Base-by-base conservation (phyloP, 1,284 basidiomycete species). In the Mycocalia duriaeana region DNA sequence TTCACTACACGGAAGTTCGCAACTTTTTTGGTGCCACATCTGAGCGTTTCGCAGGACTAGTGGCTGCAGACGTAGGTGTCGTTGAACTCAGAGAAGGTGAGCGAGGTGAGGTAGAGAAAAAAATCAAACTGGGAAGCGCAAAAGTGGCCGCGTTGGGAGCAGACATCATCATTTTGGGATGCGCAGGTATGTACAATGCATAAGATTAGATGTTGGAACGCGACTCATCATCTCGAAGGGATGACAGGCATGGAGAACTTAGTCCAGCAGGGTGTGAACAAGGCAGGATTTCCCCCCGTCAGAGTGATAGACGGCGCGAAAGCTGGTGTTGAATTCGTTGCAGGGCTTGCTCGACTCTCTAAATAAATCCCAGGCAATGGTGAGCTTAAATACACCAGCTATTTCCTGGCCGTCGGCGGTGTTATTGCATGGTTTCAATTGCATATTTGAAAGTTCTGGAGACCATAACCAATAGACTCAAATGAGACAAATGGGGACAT, bases 191-290 rank as follows among this genome's bases (percentile, higher is more conserved):
- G 56, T 31, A 25, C n/a, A 20, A 22, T 34, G 9, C n/a, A n/a
- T n/a, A n/a, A n/a, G n/a, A n/a, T n/a, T n/a, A n/a, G n/a, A n/a
- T n/a, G n/a, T n/a, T n/a, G n/a, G n/a, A n/a, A n/a, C n/a, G n/a
- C n/a, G n/a, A n/a, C n/a, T n/a, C n/a, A n/a, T n/a, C n/a, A n/a
- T n/a, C 24, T 24, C 9, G 24, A 42, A 60, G 61, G 63, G 19
- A 69, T 68, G 65, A 58, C 61, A 9, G 66, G 67, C 5, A 69
- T 66, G 64, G 66, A 69, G 50, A 45, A 45, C 3, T 28, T 67
- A 3, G 60, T 69, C 7, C 54, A 59, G 34, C 40, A 56, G 44
- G 60, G 60, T 5, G 64, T 64, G n/a, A 47, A 45, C 9, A 61
- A 63, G 20, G 60, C 56, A n/a, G 62, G 60, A 14, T 46, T 59